Base-by-base conservation (phyloP, 179 eudicot species). In the Spergularia azorica region DNA sequence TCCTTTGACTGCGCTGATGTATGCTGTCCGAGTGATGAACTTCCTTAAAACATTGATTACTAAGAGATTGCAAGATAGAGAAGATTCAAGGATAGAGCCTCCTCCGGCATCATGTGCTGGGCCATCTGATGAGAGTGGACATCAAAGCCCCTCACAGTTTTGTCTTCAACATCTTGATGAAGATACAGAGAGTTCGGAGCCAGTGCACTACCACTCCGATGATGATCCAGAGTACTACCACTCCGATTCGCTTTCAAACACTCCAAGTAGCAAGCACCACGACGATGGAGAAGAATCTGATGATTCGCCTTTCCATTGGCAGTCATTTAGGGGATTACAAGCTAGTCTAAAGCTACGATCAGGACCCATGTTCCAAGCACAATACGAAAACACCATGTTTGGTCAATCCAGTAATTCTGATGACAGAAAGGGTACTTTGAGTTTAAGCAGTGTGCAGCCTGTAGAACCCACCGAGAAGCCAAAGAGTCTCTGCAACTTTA, bases 21-120 rank as follows among this genome's bases (percentile, higher is more conserved):
- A 86, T 9, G 91, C 91, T 36, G 91, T 88, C 73, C 86, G 83
- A 80, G 89, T 88, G 60, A 88, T 88, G 91, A 88, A 88, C 80
- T 88, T 88, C 76, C 91, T 88, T 11, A 88, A 84, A 79, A 84
- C 89, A 62, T 86, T 88, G 13, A 86, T 88, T 32, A 74, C 83
- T 16, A 88, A 84, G 72, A 80, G 82, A 60, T 70, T 88, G 48
- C 83, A 77, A 73, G 89, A 83, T 69, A 78, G 87, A 82, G 86
- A 81, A 71, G 87, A 83, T 9, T 82, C 87, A 15, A 73, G 72
- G 46, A 70, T 79, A 71, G 79, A 77, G 55, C 80, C 82, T 9
- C 67, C 79, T 64, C 77, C 81, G 9, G 77, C 79, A 21, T 76
- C 84, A 6, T 83, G 87, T 58, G 76, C 80, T 6, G 85, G 82